Conservation (phyloP, 106 monocot genomes). For the Dendrobium huoshanense region DNA sequence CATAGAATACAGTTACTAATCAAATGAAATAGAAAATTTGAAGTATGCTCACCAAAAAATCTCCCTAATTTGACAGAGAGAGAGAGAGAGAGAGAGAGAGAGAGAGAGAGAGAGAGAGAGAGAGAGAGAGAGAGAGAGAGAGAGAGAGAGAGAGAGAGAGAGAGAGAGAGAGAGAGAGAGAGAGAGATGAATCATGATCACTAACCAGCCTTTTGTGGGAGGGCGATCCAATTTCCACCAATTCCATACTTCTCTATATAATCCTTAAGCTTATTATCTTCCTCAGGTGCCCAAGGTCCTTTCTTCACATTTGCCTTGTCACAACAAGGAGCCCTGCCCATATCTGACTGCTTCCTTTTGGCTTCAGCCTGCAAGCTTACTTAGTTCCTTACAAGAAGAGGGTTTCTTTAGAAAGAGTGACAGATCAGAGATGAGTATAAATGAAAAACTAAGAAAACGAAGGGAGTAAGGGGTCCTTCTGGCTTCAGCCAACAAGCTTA, state of each 20-base stretch:
- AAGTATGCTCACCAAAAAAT: background rate
- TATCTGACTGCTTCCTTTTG: background rate
- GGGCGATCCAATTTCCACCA: slow-evolving; percentile 25
- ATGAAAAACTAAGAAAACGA: background rate
- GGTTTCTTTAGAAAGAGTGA: background rate
- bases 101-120: too few relatives aligned
- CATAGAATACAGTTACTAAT: too few relatives aligned
- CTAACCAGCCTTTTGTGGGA: slow-evolving; percentile 23
- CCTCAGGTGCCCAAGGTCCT: slow-evolving; percentile 23
- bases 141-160: too few relatives aligned
- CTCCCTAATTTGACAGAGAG: background rate
- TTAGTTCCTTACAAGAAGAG: background rate
- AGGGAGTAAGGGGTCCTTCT: background rate
- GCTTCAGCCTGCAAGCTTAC: background rate
- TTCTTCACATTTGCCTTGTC: slow-evolving; percentile 27
- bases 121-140: too few relatives aligned
- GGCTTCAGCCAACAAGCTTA: background rate
- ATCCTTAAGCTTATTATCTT: slow-evolving; percentile 22
- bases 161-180: too few relatives aligned
- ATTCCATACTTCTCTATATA: slow-evolving; percentile 20
- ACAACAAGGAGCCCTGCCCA: slow-evolving; percentile 28
- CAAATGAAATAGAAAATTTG: too few relatives aligned
- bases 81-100: background rate
- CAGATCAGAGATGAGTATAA: background rate
- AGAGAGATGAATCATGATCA: background rate